phyloP scores from a whole-genome alignment of 371 early-diverging fungal species.

The Mortierella sp. region DNA sequence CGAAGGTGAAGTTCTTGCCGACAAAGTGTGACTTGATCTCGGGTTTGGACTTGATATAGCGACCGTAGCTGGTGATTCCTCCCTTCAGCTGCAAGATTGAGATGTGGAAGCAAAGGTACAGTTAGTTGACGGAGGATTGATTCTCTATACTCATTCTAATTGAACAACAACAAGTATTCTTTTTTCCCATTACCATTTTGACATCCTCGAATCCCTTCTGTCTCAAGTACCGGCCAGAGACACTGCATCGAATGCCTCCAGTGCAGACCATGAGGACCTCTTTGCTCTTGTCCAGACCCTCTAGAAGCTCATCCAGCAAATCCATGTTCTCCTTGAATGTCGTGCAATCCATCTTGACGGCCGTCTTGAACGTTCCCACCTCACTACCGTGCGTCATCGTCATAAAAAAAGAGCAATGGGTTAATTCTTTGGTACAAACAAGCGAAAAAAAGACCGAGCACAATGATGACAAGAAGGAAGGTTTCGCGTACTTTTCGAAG shows the following conservation, averaged over 20 bases:
- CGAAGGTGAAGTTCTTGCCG: slow-evolving; percentile 88
- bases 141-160: neutral
- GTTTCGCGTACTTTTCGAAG: slow-evolving; percentile 71
- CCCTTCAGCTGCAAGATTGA: slow-evolving; percentile 69
- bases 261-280: slow-evolving; percentile 85
- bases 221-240: slow-evolving; percentile 78
- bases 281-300: slow-evolving; percentile 53
- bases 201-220: slow-evolving; percentile 79
- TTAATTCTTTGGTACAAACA: neutral
- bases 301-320: slow-evolving; percentile 40
- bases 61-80: slow-evolving; percentile 85
- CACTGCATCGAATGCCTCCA: slow-evolving; percentile 85
- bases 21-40: slow-evolving; percentile 67
- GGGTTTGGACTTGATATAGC: slow-evolving; percentile 62
- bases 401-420: neutral
- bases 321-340: slow-evolving; percentile 74
- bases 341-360: slow-evolving; percentile 75
- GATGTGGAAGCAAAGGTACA: neutral
- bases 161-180: too few species aligned
- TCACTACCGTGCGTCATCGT: slow-evolving; percentile 49
- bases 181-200: slow-evolving; percentile 63
- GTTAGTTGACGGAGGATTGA: neutral
- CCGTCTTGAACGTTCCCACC: slow-evolving; percentile 73
- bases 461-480: neutral
- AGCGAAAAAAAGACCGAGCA: neutral